A percentile compares a stretch with the other conserved stretches of the same genome.
Evolutionary conservation across 176 grass and related monocot species (phyloP).

Genomic region (Pharus latifolius): DNA sequence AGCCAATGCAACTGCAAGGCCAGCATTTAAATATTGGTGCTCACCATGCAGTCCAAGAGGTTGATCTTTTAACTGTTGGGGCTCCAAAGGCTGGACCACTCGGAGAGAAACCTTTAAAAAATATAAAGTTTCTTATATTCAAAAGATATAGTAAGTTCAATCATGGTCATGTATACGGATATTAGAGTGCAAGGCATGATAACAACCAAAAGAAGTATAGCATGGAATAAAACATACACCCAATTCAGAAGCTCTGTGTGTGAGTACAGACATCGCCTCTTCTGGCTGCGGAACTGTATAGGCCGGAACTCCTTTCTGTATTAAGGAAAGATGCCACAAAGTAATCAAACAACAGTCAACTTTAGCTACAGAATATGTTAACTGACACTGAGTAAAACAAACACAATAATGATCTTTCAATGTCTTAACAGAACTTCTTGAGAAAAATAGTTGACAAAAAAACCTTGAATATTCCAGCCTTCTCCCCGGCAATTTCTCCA

Average conservation of each 20-base stretch:
- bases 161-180: neutral
- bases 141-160: neutral
- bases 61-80: slow-evolving; percentile 51
- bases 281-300: slow-evolving; percentile 82
- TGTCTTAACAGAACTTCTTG: neutral
- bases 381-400: neutral
- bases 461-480: slow-evolving; percentile 95
- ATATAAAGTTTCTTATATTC: slow-evolving; percentile 19
- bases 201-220: slow-evolving; percentile 14
- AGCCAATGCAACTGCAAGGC: slow-evolving; percentile 73
- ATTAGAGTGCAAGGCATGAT: neutral
- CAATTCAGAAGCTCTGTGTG: slow-evolving; percentile 72
- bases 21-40: slow-evolving; percentile 82
- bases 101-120: slow-evolving; percentile 59
- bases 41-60: slow-evolving; percentile 83
- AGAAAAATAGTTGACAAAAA: neutral
- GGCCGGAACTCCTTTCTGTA: slow-evolving; percentile 66
- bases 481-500: slow-evolving; percentile 83
- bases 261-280: slow-evolving; percentile 75
- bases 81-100: slow-evolving; percentile 71
- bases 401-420: neutral
- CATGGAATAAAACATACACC: slow-evolving; percentile 53
- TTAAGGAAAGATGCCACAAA: neutral
- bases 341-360: neutral
- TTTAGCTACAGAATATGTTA: slow-evolving; percentile 3